These are phyloP conservation scores for Podaxis sp. DNA, from an alignment of 768 basidiomycete genomes.

Conservation along the genomic window DNA sequence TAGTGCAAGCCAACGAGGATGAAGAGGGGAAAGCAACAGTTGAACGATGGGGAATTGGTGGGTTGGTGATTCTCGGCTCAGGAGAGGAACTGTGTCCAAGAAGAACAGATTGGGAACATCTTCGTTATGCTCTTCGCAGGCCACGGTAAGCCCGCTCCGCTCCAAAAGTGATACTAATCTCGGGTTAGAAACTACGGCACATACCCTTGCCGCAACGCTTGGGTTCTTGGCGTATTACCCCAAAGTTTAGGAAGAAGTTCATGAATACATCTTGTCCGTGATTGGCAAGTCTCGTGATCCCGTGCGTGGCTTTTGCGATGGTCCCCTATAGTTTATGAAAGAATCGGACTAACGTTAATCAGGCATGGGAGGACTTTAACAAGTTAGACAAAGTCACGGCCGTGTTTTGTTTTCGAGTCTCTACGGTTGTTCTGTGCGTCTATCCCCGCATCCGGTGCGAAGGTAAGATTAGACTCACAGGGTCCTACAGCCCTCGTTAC, in stretches of 20 bases:
- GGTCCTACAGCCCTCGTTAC: slow-evolving; percentile 35
- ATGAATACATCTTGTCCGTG: slow-evolving; percentile 37
- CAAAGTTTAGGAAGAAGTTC: slow-evolving; percentile 44
- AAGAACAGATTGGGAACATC: slow-evolving; percentile 44
- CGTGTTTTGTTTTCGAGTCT: slow-evolving; percentile 39
- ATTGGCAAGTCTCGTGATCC: slow-evolving; percentile 29
- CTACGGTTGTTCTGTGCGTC: slow-evolving; percentile 42
- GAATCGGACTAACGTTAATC: neutral
- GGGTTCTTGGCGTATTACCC: slow-evolving; percentile 40
- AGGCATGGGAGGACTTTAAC: slow-evolving; percentile 37
- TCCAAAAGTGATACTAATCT: neutral
- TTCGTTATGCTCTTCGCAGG: slow-evolving; percentile 54
- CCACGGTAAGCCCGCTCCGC: slow-evolving; percentile 34
- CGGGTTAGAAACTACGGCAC: slow-evolving; percentile 44
- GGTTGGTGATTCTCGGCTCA: slow-evolving; percentile 5
- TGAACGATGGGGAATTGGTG: slow-evolving; percentile 39
- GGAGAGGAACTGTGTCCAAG: neutral
- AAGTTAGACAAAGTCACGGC: slow-evolving; percentile 39
- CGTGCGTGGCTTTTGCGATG: slow-evolving; percentile 17
- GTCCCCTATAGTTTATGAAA: neutral
- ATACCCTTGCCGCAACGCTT: slow-evolving; percentile 42
- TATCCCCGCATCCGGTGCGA: neutral
- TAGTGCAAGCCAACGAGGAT: slow-evolving; percentile 44
- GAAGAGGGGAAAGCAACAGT: slow-evolving; percentile 32
- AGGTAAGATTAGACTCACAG: neutral